Conservation (phyloP, 495 filamentous ascomycete species). For the Daldinia grandis region DNA sequence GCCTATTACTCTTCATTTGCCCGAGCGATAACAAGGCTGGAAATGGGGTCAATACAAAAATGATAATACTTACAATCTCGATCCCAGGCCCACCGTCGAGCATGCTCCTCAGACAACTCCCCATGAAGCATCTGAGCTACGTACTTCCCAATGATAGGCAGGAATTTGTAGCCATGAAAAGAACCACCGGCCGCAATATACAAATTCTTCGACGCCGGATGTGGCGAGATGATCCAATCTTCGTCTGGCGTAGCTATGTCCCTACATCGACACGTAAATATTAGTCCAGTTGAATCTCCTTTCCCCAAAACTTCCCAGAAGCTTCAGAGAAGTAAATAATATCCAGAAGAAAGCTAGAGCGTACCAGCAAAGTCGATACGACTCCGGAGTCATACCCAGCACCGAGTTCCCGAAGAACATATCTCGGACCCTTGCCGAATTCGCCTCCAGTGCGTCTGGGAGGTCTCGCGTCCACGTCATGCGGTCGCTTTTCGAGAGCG, state of each 20-base stretch:
- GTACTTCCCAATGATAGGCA: constrained; percentile 63
- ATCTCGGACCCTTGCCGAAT: constrained; percentile 13
- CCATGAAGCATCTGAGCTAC: constrained; percentile 61
- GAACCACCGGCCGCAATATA: constrained; percentile 50
- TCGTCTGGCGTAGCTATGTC: constrained; percentile 49
- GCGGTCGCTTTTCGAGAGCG: constrained; percentile 3
- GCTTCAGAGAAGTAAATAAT: too few species aligned
- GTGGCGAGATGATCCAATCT: constrained; percentile 61
- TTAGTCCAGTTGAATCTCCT: too few species aligned
- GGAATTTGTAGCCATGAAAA: constrained; percentile 61
- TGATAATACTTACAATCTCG: constrained; percentile 17
- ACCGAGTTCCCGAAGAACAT: constrained; percentile 29
- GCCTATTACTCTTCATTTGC: not conserved
- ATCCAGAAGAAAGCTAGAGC: not conserved
- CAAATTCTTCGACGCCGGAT: constrained; percentile 54
- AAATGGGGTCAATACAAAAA: not conserved
- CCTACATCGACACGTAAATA: not conserved
- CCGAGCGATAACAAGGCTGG: not conserved
- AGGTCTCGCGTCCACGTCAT: constrained; percentile 34
- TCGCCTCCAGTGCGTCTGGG: constrained; percentile 36
- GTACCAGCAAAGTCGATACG: constrained; percentile 41
- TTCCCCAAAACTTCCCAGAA: too few species aligned
- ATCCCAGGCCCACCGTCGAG: constrained; percentile 61
- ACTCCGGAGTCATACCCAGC: constrained; percentile 22
- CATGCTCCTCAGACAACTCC: constrained; percentile 48